A percentile compares a stretch with the other conserved stretches of the same genome.
These are phyloP conservation scores for Nadsonia commutata DNA, from an alignment of 1,139 yeast species.

Conservation along the genomic window DNA sequence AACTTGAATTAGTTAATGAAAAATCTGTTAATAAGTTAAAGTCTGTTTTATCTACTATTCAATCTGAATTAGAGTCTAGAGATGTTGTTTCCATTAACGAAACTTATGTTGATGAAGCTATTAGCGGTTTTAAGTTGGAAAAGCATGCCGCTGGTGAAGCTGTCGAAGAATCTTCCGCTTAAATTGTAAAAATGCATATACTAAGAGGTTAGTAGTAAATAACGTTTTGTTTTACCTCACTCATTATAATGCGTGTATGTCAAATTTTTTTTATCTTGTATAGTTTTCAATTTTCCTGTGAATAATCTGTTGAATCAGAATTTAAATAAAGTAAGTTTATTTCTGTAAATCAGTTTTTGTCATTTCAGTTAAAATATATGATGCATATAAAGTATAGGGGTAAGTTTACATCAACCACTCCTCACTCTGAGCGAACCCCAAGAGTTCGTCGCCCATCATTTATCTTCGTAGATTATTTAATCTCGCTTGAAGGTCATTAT, in stretches of 20 bases:
- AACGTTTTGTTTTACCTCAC: neutral
- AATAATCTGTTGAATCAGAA: neutral
- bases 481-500: slow-evolving; percentile 82
- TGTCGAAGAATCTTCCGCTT: neutral
- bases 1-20: neutral
- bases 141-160: neutral
- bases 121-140: neutral
- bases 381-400: too few relatives aligned
- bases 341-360: too few relatives aligned
- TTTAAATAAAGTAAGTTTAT: too few relatives aligned
- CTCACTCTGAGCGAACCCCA: too few relatives aligned
- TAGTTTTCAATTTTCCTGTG: neutral
- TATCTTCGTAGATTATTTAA: slow-evolving; percentile 63
- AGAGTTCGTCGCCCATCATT: too few relatives aligned
- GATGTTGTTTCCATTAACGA: neutral
- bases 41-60: neutral
- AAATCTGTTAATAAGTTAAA: neutral
- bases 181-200: neutral
- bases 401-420: too few relatives aligned
- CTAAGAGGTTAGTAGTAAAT: too few relatives aligned
- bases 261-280: neutral
- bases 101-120: neutral
- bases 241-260: neutral
- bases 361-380: too few relatives aligned
- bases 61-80: neutral